Conservation (phyloP, 768 basidiomycete species). For the Arthromyces matolae region DNA sequence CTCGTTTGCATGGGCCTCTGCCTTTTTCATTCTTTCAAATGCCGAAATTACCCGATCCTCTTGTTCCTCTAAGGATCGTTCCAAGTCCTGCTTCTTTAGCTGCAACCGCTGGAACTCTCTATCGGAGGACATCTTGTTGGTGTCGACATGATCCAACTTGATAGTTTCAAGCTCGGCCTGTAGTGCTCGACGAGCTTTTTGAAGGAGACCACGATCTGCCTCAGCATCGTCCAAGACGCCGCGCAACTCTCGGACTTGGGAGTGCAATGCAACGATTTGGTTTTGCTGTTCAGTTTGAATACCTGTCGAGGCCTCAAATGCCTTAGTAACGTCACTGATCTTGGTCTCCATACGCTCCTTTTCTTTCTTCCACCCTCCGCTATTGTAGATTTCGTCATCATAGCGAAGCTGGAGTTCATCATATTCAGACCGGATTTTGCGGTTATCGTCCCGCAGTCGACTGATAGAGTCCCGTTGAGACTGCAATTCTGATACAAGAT, state of each 20-base stretch:
- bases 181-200: conserved; percentile 76
- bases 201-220: conserved; percentile 71
- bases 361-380: conserved; percentile 83
- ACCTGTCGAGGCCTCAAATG: conserved; percentile 67
- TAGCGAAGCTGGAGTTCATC: conserved; percentile 72
- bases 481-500: conserved; percentile 56
- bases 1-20: conserved; percentile 71
- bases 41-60: conserved; percentile 69
- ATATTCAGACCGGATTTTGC: conserved; percentile 71
- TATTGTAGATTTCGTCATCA: conserved; percentile 75
- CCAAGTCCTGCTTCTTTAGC: conserved; percentile 78
- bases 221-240: conserved; percentile 82
- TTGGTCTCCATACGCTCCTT: conserved; percentile 83
- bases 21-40: conserved; percentile 77
- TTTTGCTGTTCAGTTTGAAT: conserved; percentile 79
- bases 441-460: conserved; percentile 74
- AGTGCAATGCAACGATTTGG: conserved; percentile 79
- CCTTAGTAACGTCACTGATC: conserved; percentile 70
- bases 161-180: conserved; percentile 81
- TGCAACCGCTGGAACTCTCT: conserved; percentile 72
- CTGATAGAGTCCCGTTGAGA: conserved; percentile 74
- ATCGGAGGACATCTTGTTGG: conserved; percentile 65
- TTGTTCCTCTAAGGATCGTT: conserved; percentile 74
- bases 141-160: conserved; percentile 70
- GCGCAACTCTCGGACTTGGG: conserved; percentile 81